Evolutionary conservation across 2,329 filamentous ascomycete genomes (phyloP), one percentile per base, ranked within the genome.

Genomic region (Ophiostoma tasmaniense): DNA sequence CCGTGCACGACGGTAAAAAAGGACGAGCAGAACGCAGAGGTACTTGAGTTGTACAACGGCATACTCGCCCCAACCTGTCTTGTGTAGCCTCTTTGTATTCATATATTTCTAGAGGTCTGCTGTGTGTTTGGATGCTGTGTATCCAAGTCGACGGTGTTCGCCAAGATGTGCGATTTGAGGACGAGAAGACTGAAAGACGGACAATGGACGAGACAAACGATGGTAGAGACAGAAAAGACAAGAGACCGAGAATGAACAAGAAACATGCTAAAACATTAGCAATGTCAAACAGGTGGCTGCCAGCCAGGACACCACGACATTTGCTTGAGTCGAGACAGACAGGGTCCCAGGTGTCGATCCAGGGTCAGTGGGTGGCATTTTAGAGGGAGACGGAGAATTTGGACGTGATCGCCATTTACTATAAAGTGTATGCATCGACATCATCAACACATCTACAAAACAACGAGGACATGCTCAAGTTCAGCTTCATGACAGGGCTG

Each of bases 401-500:
- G 33, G 33, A 59, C 25, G 28, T 59, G 25, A 20, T 59, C 52
- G 25, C 11, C 25, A 11, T 8, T 8, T 55, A 22, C 50, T 11
- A 14, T 39, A 39, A 14, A 39, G 52, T 59, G 13, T 8, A 25
- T 28, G 10, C 52, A 30, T 1, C 10, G 25, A 14, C 2, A 61
- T 17, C n/a, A 30, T 14, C 8, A 25, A 30, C 25, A 37, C 37
- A 30, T 65, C 64, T 22, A 14, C 55, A 30, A 0, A 5, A 17
- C 55, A 22, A 17, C 11, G 25, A 59, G 52, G 25, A 59, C 52
- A 59, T 59, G 52, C 52, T 59, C 52, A 14, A 59, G 11, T 30
- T 17, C 52, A 2, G 55, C 55, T 61, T 61, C 55, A 30, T 61
- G 55, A 61, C 55, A 61, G 50, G 55, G 55, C 55, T 61, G 55